phyloP scores from a whole-genome alignment of 176 grass and related monocot species.

The Zea luxurians region DNA sequence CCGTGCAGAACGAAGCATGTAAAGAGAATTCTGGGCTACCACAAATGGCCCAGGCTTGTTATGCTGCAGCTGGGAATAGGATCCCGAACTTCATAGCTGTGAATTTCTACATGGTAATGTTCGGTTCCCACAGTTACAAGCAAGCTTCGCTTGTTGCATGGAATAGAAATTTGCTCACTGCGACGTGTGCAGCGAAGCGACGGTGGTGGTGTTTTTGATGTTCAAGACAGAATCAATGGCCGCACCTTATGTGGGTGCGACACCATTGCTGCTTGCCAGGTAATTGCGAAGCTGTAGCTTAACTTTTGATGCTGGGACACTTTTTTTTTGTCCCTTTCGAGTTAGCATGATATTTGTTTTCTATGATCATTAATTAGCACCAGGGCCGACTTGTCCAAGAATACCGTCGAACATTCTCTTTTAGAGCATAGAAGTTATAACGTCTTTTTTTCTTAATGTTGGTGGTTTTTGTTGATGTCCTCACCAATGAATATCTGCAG shows the following conservation, averaged over 20 bases:
- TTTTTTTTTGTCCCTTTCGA: neutral
- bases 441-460: neutral
- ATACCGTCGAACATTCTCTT: neutral
- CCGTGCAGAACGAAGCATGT: constrained; percentile 83
- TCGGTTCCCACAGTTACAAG: neutral
- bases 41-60: constrained; percentile 88
- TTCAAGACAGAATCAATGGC: constrained; percentile 95
- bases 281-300: constrained; percentile 16
- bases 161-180: constrained; percentile 26
- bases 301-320: neutral
- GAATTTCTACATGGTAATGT: constrained; percentile 95
- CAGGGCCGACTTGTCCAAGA: neutral
- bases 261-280: constrained; percentile 75
- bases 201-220: constrained; percentile 80
- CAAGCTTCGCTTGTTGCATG: neutral
- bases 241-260: constrained; percentile 76
- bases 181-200: constrained; percentile 70
- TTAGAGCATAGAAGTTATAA: neutral
- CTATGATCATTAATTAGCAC: neutral
- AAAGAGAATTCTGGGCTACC: constrained; percentile 89
- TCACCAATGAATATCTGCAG: constrained; percentile 43
- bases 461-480: constrained; percentile 11
- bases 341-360: neutral
- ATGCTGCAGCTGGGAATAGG: constrained; percentile 82
- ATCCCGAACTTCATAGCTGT: constrained; percentile 90